Conservation (phyloP, 192 early-diverging fungal genomes). For the Phlyctochytrium arcticum region DNA sequence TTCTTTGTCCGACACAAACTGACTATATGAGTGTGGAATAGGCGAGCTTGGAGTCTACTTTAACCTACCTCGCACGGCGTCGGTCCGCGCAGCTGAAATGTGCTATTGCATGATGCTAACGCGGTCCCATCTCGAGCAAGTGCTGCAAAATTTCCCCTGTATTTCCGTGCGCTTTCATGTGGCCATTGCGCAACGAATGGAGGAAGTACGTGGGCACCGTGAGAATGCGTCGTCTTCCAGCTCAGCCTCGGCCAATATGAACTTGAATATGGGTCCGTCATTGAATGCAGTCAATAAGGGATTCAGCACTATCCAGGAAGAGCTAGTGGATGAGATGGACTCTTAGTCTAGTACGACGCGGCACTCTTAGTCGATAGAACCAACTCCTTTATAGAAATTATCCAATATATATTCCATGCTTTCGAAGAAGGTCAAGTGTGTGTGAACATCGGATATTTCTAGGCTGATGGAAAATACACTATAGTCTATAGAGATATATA, state of each 20-base stretch:
- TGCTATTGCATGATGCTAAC: constrained; percentile 43
- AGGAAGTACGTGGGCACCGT: constrained; percentile 20
- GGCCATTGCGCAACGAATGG: constrained; percentile 33
- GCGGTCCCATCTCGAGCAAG: constrained; percentile 29
- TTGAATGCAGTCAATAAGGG: constrained; percentile 6
- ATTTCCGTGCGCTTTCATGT: constrained; percentile 30
- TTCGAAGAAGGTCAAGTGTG: too few relatives aligned
- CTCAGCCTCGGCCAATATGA: too few relatives aligned
- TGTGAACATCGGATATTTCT: too few relatives aligned
- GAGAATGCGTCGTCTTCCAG: neutral
- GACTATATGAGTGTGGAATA: neutral
- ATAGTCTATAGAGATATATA: too few relatives aligned
- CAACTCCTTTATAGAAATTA: too few relatives aligned
- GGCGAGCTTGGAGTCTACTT: constrained; percentile 48
- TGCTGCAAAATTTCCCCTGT: constrained; percentile 32
- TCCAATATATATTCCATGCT: too few relatives aligned
- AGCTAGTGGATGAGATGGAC: too few relatives aligned
- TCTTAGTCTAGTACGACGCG: too few relatives aligned
- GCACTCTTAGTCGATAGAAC: too few relatives aligned
- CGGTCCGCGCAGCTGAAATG: constrained; percentile 34
- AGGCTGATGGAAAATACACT: too few relatives aligned
- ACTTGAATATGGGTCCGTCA: neutral
- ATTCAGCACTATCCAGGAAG: too few relatives aligned
- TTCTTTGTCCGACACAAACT: neutral
- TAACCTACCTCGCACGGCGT: constrained; percentile 44